Base-by-base conservation (phyloP, 306 rosid genomes). In the Cicer judaicum region DNA sequence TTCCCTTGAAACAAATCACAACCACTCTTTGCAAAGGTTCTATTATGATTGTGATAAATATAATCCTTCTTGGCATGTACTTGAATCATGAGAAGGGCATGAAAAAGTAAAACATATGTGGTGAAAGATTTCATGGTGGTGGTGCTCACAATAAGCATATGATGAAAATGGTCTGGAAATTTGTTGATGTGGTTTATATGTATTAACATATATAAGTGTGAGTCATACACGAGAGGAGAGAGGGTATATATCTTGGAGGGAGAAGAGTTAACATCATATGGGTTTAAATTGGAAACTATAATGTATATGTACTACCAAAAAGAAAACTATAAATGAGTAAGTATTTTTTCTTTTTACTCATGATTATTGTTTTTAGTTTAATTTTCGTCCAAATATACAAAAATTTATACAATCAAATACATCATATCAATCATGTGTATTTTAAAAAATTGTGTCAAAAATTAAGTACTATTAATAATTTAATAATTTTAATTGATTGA, bases 1-100 rank as follows among this genome's bases (percentile, higher is more conserved):
- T 7, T 82, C 6, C 98, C 98, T 4, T 73, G 10, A 60, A 76
- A 92, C 65, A 82, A 47, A 64, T 92, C 80, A 53, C 98, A 92
- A 11, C 46, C 84, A 18, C 47, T 75, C 34, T 60, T 24, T 47
- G 36, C 63, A 59, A 39, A 56, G n/a, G 5, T 16, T 54, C 0
- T 15, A 11, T 8, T 40, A 1, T 16, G 8, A 10, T 49, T 70
- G 50, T 69, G 24, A 49, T 19, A 1, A 48, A 48, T 13, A n/a
- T 21, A 46, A 11, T 44, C 56, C 48, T 15, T 38, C 39, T 57
- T 77, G 2, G 79, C 86, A 53, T 78, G 72, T 36, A 49, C 65
- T 48, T 13, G 78, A 64, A 21, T 46, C 41, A 60, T 36, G 72
- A 73, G 10, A 54, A 77, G 79, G 54, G 57, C 5, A 40, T 78